Percentiles rank a stretch among this genome's conserved stretches.
These are phyloP conservation scores for Penicillium sp. DNA, from an alignment of 2,329 filamentous ascomycete species.

Conservation along the genomic window DNA sequence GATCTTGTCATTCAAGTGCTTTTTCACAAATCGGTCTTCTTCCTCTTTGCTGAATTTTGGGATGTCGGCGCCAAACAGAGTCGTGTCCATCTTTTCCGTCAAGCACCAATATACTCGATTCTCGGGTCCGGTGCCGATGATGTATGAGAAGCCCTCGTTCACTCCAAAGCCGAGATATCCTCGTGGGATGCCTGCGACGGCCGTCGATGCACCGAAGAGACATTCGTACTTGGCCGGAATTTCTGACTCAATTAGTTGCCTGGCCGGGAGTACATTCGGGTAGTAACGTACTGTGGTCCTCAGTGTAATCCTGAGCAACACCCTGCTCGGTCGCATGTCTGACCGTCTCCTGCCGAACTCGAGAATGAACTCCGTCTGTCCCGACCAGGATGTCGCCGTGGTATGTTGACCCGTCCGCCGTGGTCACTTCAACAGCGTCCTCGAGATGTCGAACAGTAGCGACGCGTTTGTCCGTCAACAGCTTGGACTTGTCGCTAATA, in stretches of 20 bases:
- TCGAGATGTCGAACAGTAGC: background rate
- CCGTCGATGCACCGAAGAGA: background rate
- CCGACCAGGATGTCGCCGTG: constrained; percentile 3
- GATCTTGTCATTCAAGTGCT: background rate
- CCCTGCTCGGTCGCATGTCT: background rate
- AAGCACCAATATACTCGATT: background rate
- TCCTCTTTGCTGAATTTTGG: background rate
- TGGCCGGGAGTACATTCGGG: background rate
- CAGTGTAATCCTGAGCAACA: background rate
- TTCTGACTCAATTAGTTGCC: too few relatives aligned
- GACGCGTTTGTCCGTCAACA: background rate
- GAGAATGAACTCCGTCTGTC: constrained; percentile 1
- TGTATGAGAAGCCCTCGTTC: background rate
- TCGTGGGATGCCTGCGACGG: background rate
- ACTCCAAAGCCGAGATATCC: background rate
- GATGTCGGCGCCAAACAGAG: background rate
- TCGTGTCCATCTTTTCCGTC: background rate
- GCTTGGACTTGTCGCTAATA: background rate
- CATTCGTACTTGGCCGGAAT: constrained; percentile 5
- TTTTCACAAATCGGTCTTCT: background rate
- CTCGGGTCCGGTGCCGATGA: background rate
- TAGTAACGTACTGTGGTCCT: background rate
- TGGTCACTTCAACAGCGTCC: background rate
- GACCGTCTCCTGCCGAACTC: constrained; percentile 1
- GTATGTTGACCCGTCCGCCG: background rate